These are phyloP conservation scores for Trichomonas vaginalis DNA, from an alignment of 208 protist genomes.

Conservation along the genomic window DNA sequence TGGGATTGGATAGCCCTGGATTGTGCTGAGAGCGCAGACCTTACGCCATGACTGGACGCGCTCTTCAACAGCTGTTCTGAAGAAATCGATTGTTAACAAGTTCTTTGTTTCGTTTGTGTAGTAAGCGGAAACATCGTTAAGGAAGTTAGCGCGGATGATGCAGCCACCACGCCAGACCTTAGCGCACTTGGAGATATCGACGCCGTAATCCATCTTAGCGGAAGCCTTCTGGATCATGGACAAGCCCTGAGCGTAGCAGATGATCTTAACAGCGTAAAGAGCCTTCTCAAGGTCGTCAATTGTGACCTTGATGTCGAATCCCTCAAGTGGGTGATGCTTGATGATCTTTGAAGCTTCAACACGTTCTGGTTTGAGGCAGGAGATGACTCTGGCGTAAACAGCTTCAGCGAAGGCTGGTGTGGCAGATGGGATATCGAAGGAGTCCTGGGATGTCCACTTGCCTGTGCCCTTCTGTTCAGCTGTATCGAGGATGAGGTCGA, in stretches of 20 bases:
- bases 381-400: constrained; percentile 37
- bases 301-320: not conserved
- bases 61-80: constrained; percentile 42
- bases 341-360: constrained; percentile 39
- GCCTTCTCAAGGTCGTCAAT: not conserved
- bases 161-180: constrained; percentile 65
- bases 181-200: constrained; percentile 56
- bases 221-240: constrained; percentile 41
- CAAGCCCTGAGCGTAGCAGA: constrained; percentile 57
- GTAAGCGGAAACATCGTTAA: constrained; percentile 55
- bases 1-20: constrained; percentile 50
- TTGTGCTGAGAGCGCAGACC: constrained; percentile 35
- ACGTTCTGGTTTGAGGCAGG: constrained; percentile 66
- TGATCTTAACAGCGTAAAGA: constrained; percentile 56
- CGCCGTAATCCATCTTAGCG: constrained; percentile 42
- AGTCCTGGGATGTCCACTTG: constrained; percentile 69
- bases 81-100: constrained; percentile 51
- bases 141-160: constrained; percentile 63
- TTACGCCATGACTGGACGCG: constrained; percentile 40
- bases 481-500: constrained; percentile 75
- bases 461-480: constrained; percentile 90
- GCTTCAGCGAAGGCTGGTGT: constrained; percentile 31
- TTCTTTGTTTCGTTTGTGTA: constrained; percentile 46
- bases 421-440: constrained; percentile 39
- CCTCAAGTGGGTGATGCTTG: not conserved